phyloP scores from a whole-genome alignment of 129 eudicot genomes.

The Smallanthus sonchifolius region DNA sequence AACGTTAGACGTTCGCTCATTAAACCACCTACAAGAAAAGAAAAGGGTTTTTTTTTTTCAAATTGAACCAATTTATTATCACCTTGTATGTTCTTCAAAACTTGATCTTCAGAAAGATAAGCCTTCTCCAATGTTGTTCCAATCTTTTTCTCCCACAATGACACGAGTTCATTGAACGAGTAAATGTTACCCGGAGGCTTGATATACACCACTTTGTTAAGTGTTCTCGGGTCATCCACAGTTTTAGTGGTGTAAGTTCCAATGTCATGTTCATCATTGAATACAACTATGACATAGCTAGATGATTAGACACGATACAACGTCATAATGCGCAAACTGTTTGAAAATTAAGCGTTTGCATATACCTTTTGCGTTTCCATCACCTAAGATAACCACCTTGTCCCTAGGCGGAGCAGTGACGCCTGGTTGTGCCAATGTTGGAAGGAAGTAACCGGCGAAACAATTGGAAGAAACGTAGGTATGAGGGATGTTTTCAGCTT shows the following conservation, averaged over 20 bases:
- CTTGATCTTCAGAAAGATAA: conserved; percentile 39
- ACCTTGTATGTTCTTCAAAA: conserved; percentile 46
- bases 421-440: conserved; percentile 35
- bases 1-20: no score
- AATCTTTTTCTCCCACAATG: conserved; percentile 54
- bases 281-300: conserved; percentile 22
- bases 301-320: background rate
- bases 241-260: conserved; percentile 42
- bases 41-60: no score
- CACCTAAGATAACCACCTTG: conserved; percentile 44
- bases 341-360: background rate
- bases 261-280: conserved; percentile 46
- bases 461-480: conserved; percentile 36
- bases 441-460: conserved; percentile 44
- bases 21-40: no score
- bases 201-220: conserved; percentile 44
- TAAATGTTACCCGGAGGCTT: conserved; percentile 35
- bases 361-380: conserved; percentile 46
- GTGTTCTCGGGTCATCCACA: conserved; percentile 49
- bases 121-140: conserved; percentile 39
- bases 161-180: conserved; percentile 42
- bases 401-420: conserved; percentile 49
- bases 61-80: background rate
- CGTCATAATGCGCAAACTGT: background rate
- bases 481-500: conserved; percentile 40